These are phyloP conservation scores for Colletotrichum endophyticum DNA, from an alignment of 2,329 filamentous ascomycete species.

Conservation along the genomic window DNA sequence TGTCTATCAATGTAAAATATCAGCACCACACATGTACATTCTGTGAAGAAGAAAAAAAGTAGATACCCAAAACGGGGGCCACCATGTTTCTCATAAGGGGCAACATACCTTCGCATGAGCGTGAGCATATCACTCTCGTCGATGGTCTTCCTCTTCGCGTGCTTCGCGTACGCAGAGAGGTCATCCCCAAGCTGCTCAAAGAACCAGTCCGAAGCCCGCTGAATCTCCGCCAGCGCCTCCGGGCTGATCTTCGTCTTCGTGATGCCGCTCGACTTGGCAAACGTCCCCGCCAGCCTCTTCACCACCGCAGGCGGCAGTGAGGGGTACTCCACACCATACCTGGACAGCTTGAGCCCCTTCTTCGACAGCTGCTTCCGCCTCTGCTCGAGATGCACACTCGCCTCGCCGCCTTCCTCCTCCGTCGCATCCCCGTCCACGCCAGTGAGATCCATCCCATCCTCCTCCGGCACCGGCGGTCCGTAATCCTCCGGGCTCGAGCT, in stretches of 20 bases:
- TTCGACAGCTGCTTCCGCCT: conserved; percentile 40
- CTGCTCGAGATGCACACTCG: conserved; percentile 20
- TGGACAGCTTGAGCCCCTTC: conserved; percentile 63
- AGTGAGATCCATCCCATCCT: background rate
- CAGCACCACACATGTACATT: conserved; percentile 3
- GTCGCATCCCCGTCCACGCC: conserved; percentile 20
- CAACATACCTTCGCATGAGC: conserved; percentile 78
- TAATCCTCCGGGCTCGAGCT: conserved; percentile 41
- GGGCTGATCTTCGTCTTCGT: conserved; percentile 73
- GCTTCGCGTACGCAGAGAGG: conserved; percentile 77
- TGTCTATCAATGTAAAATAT: conserved; percentile 61
- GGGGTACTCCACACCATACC: conserved; percentile 77
- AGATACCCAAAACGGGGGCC: conserved; percentile 5
- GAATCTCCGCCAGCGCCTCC: conserved; percentile 76
- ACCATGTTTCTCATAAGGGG: conserved; percentile 19
- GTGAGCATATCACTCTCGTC: conserved; percentile 84
- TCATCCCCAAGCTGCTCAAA: conserved; percentile 89
- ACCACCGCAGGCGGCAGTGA: conserved; percentile 75
- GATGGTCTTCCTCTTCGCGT: conserved; percentile 84
- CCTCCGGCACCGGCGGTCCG: conserved; percentile 40
- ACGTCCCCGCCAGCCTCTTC: conserved; percentile 74
- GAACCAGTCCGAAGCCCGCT: conserved; percentile 87
- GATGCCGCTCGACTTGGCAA: conserved; percentile 69
- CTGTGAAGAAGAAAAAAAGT: conserved; percentile 13
- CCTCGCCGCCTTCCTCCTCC: conserved; percentile 17